Evolutionary conservation across 2,329 filamentous ascomycete genomes (phyloP).

Genomic region (Thielaviopsis euricoi): DNA sequence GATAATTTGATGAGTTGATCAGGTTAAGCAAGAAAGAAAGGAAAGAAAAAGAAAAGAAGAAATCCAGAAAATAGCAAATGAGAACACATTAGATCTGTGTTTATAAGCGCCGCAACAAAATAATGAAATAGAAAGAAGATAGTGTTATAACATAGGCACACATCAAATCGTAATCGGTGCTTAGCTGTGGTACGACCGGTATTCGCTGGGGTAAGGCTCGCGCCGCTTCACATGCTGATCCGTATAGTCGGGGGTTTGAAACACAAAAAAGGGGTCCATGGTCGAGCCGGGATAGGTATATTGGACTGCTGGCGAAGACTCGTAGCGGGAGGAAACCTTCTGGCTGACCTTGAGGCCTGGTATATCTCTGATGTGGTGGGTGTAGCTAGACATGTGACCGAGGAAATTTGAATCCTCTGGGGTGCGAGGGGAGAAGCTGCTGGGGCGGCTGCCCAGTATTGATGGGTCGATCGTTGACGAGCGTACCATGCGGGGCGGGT

Average conservation of each 20-base stretch:
- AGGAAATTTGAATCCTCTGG: background rate
- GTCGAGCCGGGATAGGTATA: background rate
- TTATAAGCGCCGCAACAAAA: background rate
- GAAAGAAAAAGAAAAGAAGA: conserved; percentile 1
- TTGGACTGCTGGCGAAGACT: background rate
- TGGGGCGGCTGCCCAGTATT: background rate
- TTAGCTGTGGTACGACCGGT: background rate
- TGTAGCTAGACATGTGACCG: background rate
- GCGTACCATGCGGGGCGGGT: background rate
- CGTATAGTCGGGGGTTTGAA: background rate
- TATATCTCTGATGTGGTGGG: background rate
- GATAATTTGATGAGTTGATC: background rate
- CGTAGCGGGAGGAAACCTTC: background rate
- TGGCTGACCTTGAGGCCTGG: background rate
- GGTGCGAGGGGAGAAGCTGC: background rate
- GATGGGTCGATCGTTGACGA: background rate
- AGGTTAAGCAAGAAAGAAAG: background rate
- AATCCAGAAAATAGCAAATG: background rate
- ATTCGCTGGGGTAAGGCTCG: background rate
- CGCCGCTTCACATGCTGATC: background rate
- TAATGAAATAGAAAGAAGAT: background rate
- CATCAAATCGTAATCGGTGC: too few species aligned
- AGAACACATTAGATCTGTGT: background rate
- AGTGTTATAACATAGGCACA: background rate
- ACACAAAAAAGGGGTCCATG: background rate